These are phyloP conservation scores for Logfia minima DNA, from an alignment of 129 eudicot genomes.

Conservation along the genomic window DNA sequence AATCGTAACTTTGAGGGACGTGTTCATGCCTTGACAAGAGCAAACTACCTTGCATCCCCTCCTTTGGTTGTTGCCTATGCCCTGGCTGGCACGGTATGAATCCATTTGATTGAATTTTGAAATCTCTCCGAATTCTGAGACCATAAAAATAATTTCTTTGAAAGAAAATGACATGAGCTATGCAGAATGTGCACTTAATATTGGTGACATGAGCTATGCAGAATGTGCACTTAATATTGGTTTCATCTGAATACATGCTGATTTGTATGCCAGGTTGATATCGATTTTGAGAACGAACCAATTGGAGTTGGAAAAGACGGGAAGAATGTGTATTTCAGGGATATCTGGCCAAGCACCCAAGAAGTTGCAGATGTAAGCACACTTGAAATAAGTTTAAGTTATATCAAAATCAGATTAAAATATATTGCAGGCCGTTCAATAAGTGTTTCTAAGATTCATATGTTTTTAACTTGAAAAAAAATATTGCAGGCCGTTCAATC, in stretches of 20 bases:
- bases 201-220: neutral
- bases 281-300: slow-evolving; percentile 93
- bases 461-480: slow-evolving; percentile 4
- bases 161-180: slow-evolving; percentile 8
- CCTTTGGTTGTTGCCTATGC: slow-evolving; percentile 97
- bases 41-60: slow-evolving; percentile 96
- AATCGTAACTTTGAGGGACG: slow-evolving; percentile 94
- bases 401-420: neutral
- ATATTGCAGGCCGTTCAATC: slow-evolving; percentile 78
- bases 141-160: neutral
- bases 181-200: neutral
- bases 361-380: slow-evolving; percentile 73
- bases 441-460: neutral
- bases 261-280: slow-evolving; percentile 65
- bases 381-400: neutral
- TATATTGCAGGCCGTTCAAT: no score
- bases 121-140: slow-evolving; percentile 1
- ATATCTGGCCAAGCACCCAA: slow-evolving; percentile 87
- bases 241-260: neutral
- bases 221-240: neutral
- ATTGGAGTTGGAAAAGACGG: slow-evolving; percentile 96
- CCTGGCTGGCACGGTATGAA: slow-evolving; percentile 91
- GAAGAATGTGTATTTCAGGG: slow-evolving; percentile 72
- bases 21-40: slow-evolving; percentile 90
- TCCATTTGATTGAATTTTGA: neutral